These are phyloP conservation scores for Leccinellum rugosiceps DNA, from an alignment of 768 basidiomycete genomes.

Conservation along the genomic window DNA sequence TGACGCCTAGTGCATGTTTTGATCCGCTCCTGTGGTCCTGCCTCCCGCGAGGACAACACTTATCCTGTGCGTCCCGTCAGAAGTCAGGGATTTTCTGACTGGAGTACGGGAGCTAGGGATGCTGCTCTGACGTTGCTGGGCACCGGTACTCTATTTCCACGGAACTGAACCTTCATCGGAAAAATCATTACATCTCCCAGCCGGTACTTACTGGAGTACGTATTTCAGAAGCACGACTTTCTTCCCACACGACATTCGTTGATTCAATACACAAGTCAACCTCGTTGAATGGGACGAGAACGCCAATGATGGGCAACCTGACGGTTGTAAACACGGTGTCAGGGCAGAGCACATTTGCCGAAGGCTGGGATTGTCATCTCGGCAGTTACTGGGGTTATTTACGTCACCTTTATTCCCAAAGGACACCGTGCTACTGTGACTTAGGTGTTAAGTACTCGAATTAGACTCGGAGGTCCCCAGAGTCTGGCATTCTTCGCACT, in stretches of 20 bases:
- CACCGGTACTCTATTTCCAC: slow-evolving; percentile 1
- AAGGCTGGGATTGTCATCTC: slow-evolving; percentile 3
- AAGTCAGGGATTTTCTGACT: not conserved
- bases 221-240: slow-evolving; percentile 42
- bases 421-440: no score
- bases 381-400: not conserved
- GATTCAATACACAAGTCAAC: slow-evolving; percentile 27
- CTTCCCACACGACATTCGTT: slow-evolving; percentile 37
- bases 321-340: slow-evolving; percentile 31
- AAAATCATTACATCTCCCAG: slow-evolving; percentile 2
- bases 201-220: no score
- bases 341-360: slow-evolving; percentile 27
- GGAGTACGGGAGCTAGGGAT: not conserved
- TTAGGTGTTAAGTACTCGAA: slow-evolving; percentile 28
- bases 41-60: slow-evolving; percentile 1
- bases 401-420: not conserved
- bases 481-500: slow-evolving; percentile 54
- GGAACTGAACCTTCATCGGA: not conserved
- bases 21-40: not conserved
- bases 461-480: slow-evolving; percentile 26
- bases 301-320: slow-evolving; percentile 39
- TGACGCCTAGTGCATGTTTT: not conserved
- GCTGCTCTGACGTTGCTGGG: not conserved
- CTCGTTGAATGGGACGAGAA: slow-evolving; percentile 47
- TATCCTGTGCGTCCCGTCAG: not conserved